Evolutionary conservation across 768 basidiomycete genomes (phyloP).

Genomic region (Leccinum longicurvipes): DNA sequence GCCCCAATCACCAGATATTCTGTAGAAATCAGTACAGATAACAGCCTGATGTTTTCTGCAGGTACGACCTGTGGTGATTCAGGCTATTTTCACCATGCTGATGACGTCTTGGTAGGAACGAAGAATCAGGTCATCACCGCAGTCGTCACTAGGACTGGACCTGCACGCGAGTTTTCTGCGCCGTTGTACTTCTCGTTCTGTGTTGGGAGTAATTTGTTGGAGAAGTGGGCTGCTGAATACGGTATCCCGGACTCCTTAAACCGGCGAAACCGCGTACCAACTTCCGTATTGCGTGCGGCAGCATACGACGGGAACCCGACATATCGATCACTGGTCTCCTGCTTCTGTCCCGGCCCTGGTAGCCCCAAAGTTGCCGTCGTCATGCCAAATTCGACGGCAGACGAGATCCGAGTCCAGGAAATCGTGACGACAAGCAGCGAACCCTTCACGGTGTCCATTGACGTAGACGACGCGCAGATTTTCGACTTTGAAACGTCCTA

Average conservation of each 20-base stretch:
- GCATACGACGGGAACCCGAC: not conserved
- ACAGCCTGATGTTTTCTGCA: not conserved
- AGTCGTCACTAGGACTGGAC: constrained; percentile 13
- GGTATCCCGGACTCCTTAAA: not conserved
- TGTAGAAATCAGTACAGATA: not conserved
- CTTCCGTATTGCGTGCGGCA: not conserved
- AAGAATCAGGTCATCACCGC: not conserved
- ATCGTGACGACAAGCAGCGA: constrained; percentile 8
- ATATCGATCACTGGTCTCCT: not conserved
- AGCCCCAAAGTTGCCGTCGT: not conserved
- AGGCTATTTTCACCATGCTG: not conserved
- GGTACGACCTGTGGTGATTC: not conserved
- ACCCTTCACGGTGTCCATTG: constrained; percentile 3
- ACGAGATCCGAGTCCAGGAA: constrained; percentile 1
- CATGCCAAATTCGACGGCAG: constrained; percentile 8
- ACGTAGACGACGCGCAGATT: constrained; percentile 1
- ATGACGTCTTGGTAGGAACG: not conserved
- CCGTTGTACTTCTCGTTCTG: not conserved
- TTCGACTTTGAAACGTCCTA: constrained; percentile 15
- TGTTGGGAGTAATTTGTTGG: not conserved
- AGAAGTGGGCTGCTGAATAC: constrained; percentile 9
- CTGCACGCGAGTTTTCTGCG: constrained; percentile 5
- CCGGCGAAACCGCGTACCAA: no score
- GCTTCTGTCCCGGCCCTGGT: not conserved
- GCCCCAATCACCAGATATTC: not conserved